Evolutionary conservation across 768 basidiomycete genomes (phyloP).

Genomic region (Agrocybe praecox): DNA sequence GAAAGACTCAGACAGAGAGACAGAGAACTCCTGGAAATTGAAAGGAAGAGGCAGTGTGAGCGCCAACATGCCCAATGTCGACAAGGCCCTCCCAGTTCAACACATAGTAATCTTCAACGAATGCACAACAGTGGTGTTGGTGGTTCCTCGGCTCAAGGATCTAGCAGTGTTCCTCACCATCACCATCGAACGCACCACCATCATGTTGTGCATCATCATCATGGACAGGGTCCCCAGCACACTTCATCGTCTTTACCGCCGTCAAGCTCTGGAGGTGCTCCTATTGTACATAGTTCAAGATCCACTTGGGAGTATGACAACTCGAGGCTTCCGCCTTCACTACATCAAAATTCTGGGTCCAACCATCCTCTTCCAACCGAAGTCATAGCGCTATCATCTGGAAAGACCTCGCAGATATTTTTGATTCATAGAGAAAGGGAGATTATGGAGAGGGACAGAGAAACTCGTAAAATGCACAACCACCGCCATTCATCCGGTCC

Average conservation of each 20-base stretch:
- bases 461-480: too few species aligned
- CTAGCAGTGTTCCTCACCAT: conserved; percentile 33
- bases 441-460: too few species aligned
- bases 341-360: conserved; percentile 14
- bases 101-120: conserved; percentile 15
- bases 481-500: conserved; percentile 40
- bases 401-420: conserved; percentile 33
- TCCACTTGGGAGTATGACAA: conserved; percentile 33
- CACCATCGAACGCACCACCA: conserved; percentile 53
- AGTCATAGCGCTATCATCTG: conserved; percentile 49
- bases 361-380: conserved; percentile 50
- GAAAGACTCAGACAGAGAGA: conserved; percentile 26
- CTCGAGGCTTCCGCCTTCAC: conserved; percentile 30
- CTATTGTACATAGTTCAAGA: conserved; percentile 27
- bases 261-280: conserved; percentile 24
- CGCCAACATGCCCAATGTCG: conserved; percentile 38
- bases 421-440: conserved; percentile 31
- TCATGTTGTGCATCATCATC: conserved; percentile 48
- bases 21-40: too few species aligned
- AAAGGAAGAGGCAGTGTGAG: conserved; percentile 30
- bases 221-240: conserved; percentile 28
- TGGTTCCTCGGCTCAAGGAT: conserved; percentile 22
- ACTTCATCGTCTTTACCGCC: conserved; percentile 35
- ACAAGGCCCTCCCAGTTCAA: conserved; percentile 27
- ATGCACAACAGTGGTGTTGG: conserved; percentile 11